Evolutionary conservation across 768 basidiomycete species (phyloP).

Genomic region (Dioszegia crocea): DNA sequence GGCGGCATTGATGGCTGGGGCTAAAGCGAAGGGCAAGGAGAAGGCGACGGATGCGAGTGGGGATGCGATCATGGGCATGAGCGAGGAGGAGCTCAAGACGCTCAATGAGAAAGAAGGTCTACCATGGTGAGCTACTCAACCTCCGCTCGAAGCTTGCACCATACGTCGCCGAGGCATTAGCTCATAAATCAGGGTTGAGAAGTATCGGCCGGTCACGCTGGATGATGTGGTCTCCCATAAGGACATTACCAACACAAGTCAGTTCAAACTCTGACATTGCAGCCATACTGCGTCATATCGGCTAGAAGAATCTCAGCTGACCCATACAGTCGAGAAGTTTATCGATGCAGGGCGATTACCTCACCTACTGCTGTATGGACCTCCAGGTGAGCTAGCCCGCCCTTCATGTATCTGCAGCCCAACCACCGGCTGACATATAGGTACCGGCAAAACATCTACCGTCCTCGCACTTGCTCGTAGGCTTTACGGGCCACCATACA

Average conservation of each 20-base stretch:
- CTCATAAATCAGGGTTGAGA: constrained; percentile 73
- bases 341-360: constrained; percentile 91
- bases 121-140: constrained; percentile 64
- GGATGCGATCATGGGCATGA: constrained; percentile 10
- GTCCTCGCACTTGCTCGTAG: constrained; percentile 91
- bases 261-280: constrained; percentile 41
- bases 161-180: neutral
- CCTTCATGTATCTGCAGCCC: neutral
- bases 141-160: no score
- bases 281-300: no score
- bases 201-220: constrained; percentile 85
- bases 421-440: constrained; percentile 10
- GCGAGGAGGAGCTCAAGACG: constrained; percentile 27
- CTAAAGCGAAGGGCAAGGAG: constrained; percentile 27
- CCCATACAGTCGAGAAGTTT: constrained; percentile 77
- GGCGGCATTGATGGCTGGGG: constrained; percentile 36
- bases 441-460: constrained; percentile 94
- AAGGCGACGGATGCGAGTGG: constrained; percentile 25
- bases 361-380: constrained; percentile 94
- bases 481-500: constrained; percentile 80
- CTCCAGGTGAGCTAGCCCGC: constrained; percentile 62
- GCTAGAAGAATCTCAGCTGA: neutral
- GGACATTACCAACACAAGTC: constrained; percentile 91
- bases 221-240: constrained; percentile 95
- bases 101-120: constrained; percentile 72